phyloP scores from a whole-genome alignment of 108 stramenopile genomes.

The Discostella stelligeroides region DNA sequence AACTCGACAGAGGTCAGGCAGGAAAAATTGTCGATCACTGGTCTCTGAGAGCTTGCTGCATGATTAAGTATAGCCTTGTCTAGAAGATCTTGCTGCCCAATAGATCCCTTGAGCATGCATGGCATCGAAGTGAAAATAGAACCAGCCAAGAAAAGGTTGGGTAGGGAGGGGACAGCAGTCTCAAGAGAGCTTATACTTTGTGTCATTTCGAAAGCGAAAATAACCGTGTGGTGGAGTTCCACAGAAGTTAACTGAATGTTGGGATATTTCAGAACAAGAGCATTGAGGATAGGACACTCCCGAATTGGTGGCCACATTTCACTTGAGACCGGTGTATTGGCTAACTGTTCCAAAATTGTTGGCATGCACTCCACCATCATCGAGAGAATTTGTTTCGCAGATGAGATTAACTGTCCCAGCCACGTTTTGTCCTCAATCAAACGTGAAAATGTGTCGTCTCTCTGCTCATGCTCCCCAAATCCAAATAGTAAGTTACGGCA shows the following conservation, averaged over 20 bases:
- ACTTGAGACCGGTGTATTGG: conserved; percentile 1
- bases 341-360: conserved; percentile 3
- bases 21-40: conserved; percentile 53
- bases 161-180: conserved; percentile 60
- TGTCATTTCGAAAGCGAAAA: conserved; percentile 64
- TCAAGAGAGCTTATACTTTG: conserved; percentile 49
- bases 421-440: conserved; percentile 63
- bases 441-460: conserved; percentile 52
- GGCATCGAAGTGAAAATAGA: conserved; percentile 50
- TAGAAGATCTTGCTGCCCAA: conserved; percentile 58
- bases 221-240: conserved; percentile 63
- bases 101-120: conserved; percentile 42
- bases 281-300: conserved; percentile 56
- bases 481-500: conserved; percentile 78
- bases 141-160: conserved; percentile 55
- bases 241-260: conserved; percentile 45
- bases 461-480: conserved; percentile 70
- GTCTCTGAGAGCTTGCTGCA: conserved; percentile 46
- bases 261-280: conserved; percentile 45
- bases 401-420: conserved; percentile 49
- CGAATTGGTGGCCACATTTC: conserved; percentile 69
- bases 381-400: conserved; percentile 22
- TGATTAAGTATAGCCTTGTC: conserved; percentile 64
- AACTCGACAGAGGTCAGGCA: conserved; percentile 62
- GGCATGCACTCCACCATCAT: conserved; percentile 26